These are phyloP conservation scores for Gleditsia sinensis DNA, from an alignment of 306 rosid species.

Conservation along the genomic window DNA sequence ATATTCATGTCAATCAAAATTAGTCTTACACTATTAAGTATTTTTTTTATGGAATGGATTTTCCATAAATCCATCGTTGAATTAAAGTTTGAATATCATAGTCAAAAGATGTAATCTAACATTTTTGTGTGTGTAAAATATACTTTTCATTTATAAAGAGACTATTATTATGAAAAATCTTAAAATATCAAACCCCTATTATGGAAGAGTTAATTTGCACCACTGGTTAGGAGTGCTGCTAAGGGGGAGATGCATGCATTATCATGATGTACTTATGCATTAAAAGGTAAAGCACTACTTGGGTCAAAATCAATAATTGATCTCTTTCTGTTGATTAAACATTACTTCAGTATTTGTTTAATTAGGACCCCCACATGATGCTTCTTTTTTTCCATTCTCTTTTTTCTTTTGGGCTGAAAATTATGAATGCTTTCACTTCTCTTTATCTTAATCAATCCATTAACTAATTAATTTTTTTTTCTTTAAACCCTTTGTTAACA, in stretches of 20 bases:
- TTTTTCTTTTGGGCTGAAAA: neutral
- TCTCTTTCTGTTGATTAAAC: neutral
- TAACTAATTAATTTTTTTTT: neutral
- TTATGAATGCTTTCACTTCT: neutral
- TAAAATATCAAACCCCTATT: too few species aligned
- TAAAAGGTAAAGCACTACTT: neutral
- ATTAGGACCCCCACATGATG: neutral
- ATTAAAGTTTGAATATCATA: too few species aligned
- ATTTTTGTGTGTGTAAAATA: too few species aligned
- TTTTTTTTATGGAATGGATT: too few species aligned
- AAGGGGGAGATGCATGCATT: neutral
- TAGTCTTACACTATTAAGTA: too few species aligned
- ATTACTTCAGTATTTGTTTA: neutral
- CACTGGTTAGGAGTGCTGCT: neutral
- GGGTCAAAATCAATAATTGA: neutral
- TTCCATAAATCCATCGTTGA: too few species aligned
- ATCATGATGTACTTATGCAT: neutral
- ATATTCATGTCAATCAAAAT: too few species aligned
- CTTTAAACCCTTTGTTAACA: too few species aligned
- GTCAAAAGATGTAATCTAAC: too few species aligned
- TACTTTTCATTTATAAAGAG: too few species aligned
- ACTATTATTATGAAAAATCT: too few species aligned
- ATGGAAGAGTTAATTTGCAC: neutral
- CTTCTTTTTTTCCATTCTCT: neutral
- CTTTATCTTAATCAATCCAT: neutral